Conservation (phyloP, 2,329 filamentous ascomycete genomes). For the Cercospora sp. region DNA sequence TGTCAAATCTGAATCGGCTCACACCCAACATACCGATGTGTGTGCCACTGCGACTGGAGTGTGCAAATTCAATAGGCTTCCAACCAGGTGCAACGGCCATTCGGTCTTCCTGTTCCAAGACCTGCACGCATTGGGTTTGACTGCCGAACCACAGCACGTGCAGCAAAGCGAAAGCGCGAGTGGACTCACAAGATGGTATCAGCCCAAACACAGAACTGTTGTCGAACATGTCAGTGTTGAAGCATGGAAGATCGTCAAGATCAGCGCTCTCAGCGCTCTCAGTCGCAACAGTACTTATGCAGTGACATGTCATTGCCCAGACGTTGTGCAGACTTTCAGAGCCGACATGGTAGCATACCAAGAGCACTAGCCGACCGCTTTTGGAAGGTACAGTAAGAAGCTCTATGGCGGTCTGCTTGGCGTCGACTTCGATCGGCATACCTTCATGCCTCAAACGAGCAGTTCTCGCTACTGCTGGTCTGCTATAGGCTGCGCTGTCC, state of each 20-base stretch:
- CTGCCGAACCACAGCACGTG: neutral
- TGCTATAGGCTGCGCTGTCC: neutral
- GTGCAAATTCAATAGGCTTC: too few relatives aligned
- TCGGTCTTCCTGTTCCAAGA: neutral
- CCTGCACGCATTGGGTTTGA: neutral
- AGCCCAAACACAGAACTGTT: neutral
- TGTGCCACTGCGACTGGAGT: too few relatives aligned
- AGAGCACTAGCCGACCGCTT: neutral
- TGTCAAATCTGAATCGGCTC: too few relatives aligned
- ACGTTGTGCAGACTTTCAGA: neutral
- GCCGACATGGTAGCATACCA: neutral
- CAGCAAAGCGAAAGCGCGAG: neutral
- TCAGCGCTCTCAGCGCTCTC: neutral
- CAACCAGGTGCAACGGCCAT: too few relatives aligned
- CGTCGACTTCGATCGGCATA: neutral
- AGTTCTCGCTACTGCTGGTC: neutral
- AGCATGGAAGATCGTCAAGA: neutral
- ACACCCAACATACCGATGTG: too few relatives aligned
- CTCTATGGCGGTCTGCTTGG: neutral
- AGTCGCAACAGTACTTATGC: neutral
- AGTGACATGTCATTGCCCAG: neutral
- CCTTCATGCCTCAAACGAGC: neutral
- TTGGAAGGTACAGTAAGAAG: neutral
- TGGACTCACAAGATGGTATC: neutral
- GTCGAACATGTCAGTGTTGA: neutral